Base-by-base conservation (phyloP, 1,284 basidiomycete species). In the Naganishia liquefaciens region DNA sequence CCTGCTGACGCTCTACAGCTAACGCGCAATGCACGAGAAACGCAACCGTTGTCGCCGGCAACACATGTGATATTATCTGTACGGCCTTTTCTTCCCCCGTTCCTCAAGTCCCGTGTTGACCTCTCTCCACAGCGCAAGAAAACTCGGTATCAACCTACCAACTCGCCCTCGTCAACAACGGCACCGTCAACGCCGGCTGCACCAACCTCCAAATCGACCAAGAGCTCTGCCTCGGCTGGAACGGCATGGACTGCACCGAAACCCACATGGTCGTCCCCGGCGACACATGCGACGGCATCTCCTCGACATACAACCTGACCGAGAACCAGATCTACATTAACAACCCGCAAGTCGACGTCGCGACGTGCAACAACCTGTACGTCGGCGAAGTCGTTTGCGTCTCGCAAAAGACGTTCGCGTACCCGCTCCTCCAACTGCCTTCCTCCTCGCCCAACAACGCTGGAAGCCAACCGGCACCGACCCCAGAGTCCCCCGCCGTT, bases 41-140 rank as follows among this genome's bases (percentile, higher is more conserved):
- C 54, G 77, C 77, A 55, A 76, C 73, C 51, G 74, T 80, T 40
- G 65, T 65, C 9, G 67, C 66, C 15, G 76, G 76, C 28, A 78
- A 80, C 70, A 78, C 77, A 44, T 80, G 79, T 67, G 78, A 80
- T 69, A 69, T 66, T 17, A 78, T 80, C 72, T 79, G 77, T 79
- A 62, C 72, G 79, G 76, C 2, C 23, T 23, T 9, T 33, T 17
- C 11, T 15, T 25, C 23, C 21, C 46, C 46, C 21, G 10, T 21
- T 37, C 5, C 19, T 17, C n/a, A n/a, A n/a, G n/a, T n/a, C n/a
- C 23, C n/a, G 15, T 15, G 13, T 21, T 39, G n/a, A 53, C 17
- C 46, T 39, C 30, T 21, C 44, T 60, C 5, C 30, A 9, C 68
- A 80, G 79, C 79, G 51, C 69, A 70, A 65, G 69, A 73, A 67